Evolutionary conservation across 2,329 filamentous ascomycete genomes (phyloP).

Genomic region (Penicillium sp.): DNA sequence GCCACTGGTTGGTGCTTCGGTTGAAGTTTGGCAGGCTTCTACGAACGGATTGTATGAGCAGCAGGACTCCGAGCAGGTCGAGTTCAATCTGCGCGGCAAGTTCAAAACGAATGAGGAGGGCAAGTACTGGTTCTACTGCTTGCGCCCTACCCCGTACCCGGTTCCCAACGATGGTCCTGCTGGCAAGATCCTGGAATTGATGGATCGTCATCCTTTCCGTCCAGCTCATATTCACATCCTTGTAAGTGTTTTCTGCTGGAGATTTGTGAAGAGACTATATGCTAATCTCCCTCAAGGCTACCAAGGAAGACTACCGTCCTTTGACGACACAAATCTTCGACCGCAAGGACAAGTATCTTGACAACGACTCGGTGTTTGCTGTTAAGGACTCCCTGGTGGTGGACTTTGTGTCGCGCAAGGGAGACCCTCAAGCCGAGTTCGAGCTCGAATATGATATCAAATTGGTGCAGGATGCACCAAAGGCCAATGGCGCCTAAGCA

Average conservation of each 20-base stretch:
- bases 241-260: constrained; percentile 37
- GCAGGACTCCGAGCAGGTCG: constrained; percentile 69
- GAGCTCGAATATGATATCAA: constrained; percentile 58
- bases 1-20: constrained; percentile 64
- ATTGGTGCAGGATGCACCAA: constrained; percentile 32
- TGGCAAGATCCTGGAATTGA: constrained; percentile 57
- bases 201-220: constrained; percentile 63
- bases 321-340: constrained; percentile 81
- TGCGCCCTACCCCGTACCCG: constrained; percentile 61
- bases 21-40: constrained; percentile 80
- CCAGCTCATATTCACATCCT: constrained; percentile 67
- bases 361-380: constrained; percentile 60
- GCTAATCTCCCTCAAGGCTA: constrained; percentile 42
- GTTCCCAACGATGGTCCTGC: constrained; percentile 59
- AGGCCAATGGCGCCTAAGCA: constrained; percentile 11
- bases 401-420: constrained; percentile 56
- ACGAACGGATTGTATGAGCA: constrained; percentile 74
- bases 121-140: constrained; percentile 62
- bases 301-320: constrained; percentile 62
- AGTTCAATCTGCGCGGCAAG: constrained; percentile 73
- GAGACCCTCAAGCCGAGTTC: constrained; percentile 54
- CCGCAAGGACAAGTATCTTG: constrained; percentile 62
- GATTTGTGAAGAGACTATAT: neutral
- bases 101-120: constrained; percentile 69
- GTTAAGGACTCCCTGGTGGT: constrained; percentile 61